Conservation (phyloP, 106 monocot species). For the Triglochin maritima region DNA sequence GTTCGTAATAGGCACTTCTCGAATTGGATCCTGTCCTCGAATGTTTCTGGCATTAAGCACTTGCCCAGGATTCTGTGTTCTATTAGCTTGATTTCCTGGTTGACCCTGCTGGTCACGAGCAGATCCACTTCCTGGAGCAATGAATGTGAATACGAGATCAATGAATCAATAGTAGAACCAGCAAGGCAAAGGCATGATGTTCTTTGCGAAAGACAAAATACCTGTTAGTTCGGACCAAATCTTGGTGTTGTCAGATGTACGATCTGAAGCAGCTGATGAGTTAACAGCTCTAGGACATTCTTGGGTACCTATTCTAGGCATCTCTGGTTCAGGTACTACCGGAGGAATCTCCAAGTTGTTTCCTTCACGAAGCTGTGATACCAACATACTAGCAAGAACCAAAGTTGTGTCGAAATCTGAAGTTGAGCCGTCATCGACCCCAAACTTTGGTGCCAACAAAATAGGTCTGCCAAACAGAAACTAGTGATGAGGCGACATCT, state of each 20-base stretch:
- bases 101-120: conserved; percentile 34
- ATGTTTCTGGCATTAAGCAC: not conserved
- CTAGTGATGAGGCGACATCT: not conserved
- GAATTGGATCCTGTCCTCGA: conserved; percentile 18
- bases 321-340: conserved; percentile 14
- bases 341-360: conserved; percentile 15
- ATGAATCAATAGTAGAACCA: not conserved
- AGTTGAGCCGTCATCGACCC: conserved; percentile 52
- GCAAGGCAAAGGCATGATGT: too few relatives aligned
- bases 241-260: conserved; percentile 60
- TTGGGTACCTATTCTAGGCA: conserved; percentile 13
- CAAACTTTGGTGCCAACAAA: conserved; percentile 74
- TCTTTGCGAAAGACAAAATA: not conserved
- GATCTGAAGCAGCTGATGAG: conserved; percentile 24
- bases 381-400: conserved; percentile 85
- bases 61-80: too few relatives aligned
- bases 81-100: conserved; percentile 24
- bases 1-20: conserved; percentile 11
- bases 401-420: conserved; percentile 78
- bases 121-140: conserved; percentile 35
- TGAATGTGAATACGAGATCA: not conserved
- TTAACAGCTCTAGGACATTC: conserved; percentile 29
- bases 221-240: conserved; percentile 70
- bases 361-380: conserved; percentile 61
- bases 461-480: conserved; percentile 57